Conservation (phyloP, 192 early-diverging fungal species). For the Pilaira anomala region DNA sequence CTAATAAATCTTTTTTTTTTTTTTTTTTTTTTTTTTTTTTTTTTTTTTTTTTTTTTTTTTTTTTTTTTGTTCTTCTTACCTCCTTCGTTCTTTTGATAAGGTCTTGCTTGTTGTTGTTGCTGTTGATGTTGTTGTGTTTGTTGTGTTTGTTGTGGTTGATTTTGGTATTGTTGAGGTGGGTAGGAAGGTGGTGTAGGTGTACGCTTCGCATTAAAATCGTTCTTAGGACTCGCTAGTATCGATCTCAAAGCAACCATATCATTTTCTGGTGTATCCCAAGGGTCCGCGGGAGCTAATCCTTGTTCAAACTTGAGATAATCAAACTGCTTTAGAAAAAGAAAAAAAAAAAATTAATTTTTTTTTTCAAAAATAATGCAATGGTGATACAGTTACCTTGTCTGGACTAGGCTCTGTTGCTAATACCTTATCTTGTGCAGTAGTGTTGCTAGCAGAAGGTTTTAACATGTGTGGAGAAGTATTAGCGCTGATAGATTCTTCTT, state of each 20-base stretch:
- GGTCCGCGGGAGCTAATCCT: slow-evolving; percentile 58
- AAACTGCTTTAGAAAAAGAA: slow-evolving; percentile 22
- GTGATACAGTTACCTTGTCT: neutral
- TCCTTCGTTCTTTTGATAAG: slow-evolving; percentile 17
- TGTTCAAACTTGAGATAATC: slow-evolving; percentile 66
- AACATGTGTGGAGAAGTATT: neutral
- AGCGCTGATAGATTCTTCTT: neutral
- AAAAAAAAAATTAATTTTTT: neutral
- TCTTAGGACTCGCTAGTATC: slow-evolving; percentile 37
- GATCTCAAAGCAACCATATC: slow-evolving; percentile 53
- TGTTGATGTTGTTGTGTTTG: neutral
- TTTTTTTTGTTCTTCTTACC: neutral
- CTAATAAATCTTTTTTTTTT: no score
- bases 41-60: slow-evolving; percentile 3
- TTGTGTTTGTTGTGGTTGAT: slow-evolving; percentile 1
- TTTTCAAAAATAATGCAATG: neutral
- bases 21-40: neutral
- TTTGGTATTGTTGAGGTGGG: neutral
- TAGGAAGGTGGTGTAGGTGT: slow-evolving; percentile 1
- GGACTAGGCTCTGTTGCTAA: neutral
- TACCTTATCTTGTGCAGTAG: neutral
- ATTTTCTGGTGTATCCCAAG: slow-evolving; percentile 59
- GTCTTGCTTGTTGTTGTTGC: slow-evolving; percentile 6
- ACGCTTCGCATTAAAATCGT: neutral
- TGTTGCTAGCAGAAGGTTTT: neutral